Conservation (phyloP, 352 stramenopile genomes). For the Globisporangium yorkense region DNA sequence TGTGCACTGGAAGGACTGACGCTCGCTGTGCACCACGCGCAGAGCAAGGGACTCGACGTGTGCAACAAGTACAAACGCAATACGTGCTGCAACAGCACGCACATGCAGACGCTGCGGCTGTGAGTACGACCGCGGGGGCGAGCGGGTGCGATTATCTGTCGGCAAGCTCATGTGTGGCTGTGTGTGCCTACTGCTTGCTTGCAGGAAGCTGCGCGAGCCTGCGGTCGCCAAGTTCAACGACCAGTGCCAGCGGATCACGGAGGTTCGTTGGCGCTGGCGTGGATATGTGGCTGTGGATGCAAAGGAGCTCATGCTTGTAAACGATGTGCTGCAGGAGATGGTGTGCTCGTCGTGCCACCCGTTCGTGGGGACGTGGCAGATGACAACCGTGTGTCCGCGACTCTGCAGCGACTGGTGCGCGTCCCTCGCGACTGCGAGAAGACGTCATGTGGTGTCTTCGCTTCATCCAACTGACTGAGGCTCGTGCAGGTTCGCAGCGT, state of each 20-base stretch:
- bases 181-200: neutral
- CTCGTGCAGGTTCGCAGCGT: slow-evolving; percentile 35
- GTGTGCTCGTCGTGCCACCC: slow-evolving; percentile 76
- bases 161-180: neutral
- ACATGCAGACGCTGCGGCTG: slow-evolving; percentile 54
- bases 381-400: slow-evolving; percentile 69
- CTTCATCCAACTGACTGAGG: neutral
- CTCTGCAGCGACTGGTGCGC: slow-evolving; percentile 69
- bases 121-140: slow-evolving; percentile 9
- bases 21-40: neutral
- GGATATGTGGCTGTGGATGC: neutral
- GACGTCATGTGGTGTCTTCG: too few species aligned
- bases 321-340: slow-evolving; percentile 45
- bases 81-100: slow-evolving; percentile 78
- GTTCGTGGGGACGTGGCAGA: slow-evolving; percentile 65
- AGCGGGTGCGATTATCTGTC: neutral
- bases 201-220: slow-evolving; percentile 73
- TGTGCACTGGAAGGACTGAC: neutral
- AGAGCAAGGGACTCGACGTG: slow-evolving; percentile 64
- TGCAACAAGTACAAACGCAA: slow-evolving; percentile 79
- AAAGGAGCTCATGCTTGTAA: neutral
- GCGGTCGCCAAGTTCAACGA: slow-evolving; percentile 70
- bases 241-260: slow-evolving; percentile 55
- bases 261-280: slow-evolving; percentile 19
- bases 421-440: too few species aligned